phyloP scores from a whole-genome alignment of 495 filamentous ascomycete species.

The Aspergillus steynii region DNA sequence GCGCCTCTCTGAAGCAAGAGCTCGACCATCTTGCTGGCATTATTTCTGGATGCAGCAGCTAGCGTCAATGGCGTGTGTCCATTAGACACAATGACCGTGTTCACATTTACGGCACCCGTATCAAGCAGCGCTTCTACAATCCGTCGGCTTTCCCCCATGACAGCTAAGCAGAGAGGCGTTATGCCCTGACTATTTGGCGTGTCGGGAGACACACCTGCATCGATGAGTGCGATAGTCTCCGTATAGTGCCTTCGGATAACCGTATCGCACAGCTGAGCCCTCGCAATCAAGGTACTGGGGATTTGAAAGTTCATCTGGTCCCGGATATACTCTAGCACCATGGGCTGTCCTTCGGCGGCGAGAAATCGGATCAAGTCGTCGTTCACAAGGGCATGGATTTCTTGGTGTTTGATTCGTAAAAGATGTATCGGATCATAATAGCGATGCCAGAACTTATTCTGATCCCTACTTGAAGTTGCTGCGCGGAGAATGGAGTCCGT shows the following conservation, averaged over 20 bases:
- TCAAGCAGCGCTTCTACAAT: background rate
- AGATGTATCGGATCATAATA: too few species aligned
- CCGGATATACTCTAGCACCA: too few species aligned
- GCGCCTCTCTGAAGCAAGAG: background rate
- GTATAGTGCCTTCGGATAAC: background rate
- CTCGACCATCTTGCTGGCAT: background rate
- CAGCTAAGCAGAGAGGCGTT: background rate
- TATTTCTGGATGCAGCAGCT: background rate
- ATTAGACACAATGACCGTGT: background rate
- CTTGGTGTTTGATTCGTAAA: too few species aligned
- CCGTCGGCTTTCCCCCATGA: background rate
- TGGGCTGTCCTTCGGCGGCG: too few species aligned
- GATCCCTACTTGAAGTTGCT: too few species aligned
- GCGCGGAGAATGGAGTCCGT: too few species aligned
- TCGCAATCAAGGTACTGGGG: background rate
- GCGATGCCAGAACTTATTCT: too few species aligned
- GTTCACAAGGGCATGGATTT: too few species aligned
- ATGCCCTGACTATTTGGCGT: background rate
- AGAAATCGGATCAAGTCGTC: too few species aligned
- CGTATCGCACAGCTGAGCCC: background rate
- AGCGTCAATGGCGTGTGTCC: background rate
- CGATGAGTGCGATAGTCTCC: background rate
- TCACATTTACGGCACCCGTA: background rate
- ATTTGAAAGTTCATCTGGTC: too few species aligned
- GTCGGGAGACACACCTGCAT: background rate